A percentile compares a stretch with the other conserved stretches of the same genome.
phyloP scores from a whole-genome alignment of 495 filamentous ascomycete genomes.

The Penicillium chermesinum region DNA sequence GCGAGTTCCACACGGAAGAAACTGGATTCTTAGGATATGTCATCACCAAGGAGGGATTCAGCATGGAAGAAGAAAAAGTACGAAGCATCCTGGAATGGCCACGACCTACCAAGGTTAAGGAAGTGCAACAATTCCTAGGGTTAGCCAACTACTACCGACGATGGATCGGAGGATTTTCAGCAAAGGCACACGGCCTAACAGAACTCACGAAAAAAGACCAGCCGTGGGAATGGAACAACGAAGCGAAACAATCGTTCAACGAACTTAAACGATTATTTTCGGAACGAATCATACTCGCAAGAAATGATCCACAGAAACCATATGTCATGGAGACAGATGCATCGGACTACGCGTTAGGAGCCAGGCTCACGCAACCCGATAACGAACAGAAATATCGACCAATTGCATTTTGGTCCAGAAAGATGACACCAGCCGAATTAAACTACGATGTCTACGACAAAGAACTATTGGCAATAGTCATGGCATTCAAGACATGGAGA shows the following conservation, averaged over 20 bases:
- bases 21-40: constrained; percentile 10
- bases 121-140: constrained; percentile 10
- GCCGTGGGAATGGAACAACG: constrained; percentile 4
- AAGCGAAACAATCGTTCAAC: constrained; percentile 5
- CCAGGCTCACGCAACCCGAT: neutral
- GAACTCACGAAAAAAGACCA: constrained; percentile 9
- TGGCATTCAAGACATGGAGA: constrained; percentile 24
- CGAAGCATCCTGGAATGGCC: constrained; percentile 4
- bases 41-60: constrained; percentile 4
- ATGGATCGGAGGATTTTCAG: constrained; percentile 8
- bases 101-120: constrained; percentile 4
- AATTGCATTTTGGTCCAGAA: constrained; percentile 19
- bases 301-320: constrained; percentile 6
- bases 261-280: constrained; percentile 6
- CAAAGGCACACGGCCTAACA: neutral
- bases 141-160: constrained; percentile 13
- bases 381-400: neutral
- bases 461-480: constrained; percentile 24
- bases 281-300: neutral
- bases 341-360: constrained; percentile 4
- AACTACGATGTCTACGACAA: constrained; percentile 34
- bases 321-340: constrained; percentile 14
- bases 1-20: constrained; percentile 6
- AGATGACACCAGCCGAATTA: constrained; percentile 16
- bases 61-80: constrained; percentile 12